Base-by-base conservation (phyloP, 1,284 basidiomycete genomes). In the Hymenochaete sp. region DNA sequence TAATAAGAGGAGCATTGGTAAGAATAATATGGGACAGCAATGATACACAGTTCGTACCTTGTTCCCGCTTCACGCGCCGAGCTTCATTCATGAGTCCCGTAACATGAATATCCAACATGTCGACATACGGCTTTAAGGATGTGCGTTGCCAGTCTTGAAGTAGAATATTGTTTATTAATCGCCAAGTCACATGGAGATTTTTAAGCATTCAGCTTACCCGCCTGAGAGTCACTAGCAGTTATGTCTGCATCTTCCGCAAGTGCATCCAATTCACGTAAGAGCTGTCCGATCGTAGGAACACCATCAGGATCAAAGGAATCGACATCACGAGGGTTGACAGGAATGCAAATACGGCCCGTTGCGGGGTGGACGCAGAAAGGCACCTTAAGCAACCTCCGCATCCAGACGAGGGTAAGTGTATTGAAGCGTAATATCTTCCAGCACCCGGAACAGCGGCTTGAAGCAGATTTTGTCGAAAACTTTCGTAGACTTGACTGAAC, bases 301-400 rank as follows among this genome's bases (percentile, higher is more conserved):
- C 58, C 60, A 46, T 77, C 78, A 0, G 95, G 96, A 58, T 96
- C 81, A 59, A 98, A 99, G 0, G 75, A 67, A 45, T 90, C 79
- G n/a, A 95, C 78, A 26, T 66, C 62, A 26, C 66, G 66, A 1
- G 91, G 85, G 57, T 96, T 84, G 24, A 98, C 70, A 1, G 96
- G 96, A 0, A 98, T 90, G 63, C 95, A 99, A 8, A 99, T 80
- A 32, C 93, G 79, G 1, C 93, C 93, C 1, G 96, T 98, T 51
- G 91, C 91, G 0, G 96, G 95, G 63, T 99, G 95, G 0, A 98
- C 72, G 59, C 93, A 96, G 64, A 99, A 98, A 0, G 96, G 96
- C 21, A 90, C 84, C 64, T 99, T 99, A 51, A 99, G 79, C 68
- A 99, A 99, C 95, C 62, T 98, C 95, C 4, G 90, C 84, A 62